Evolutionary conservation across 441 rosid species (phyloP).

Genomic region (Breynia disticha): DNA sequence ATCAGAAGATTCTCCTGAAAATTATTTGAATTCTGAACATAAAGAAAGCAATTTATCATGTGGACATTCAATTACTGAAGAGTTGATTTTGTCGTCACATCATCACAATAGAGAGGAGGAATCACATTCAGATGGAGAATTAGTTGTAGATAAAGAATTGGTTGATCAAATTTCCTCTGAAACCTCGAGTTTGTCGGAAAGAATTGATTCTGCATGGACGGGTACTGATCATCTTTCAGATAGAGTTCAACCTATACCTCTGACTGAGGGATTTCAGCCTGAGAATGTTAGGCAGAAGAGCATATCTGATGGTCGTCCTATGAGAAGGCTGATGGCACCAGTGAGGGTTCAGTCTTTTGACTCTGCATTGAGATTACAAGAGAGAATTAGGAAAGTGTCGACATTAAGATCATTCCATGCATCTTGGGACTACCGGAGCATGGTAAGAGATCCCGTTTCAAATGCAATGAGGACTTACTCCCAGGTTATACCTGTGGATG

Average conservation of each 20-base stretch:
- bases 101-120: constrained; percentile 29
- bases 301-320: constrained; percentile 26
- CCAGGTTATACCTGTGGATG: constrained; percentile 55
- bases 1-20: constrained; percentile 21
- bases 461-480: constrained; percentile 49
- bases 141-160: constrained; percentile 18
- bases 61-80: constrained; percentile 19
- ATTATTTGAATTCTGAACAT: constrained; percentile 20
- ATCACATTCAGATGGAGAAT: constrained; percentile 36
- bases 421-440: constrained; percentile 68
- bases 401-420: constrained; percentile 75
- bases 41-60: constrained; percentile 17
- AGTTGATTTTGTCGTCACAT: constrained; percentile 17
- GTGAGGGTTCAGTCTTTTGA: constrained; percentile 76
- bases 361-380: constrained; percentile 66
- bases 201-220: constrained; percentile 92
- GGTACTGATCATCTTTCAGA: constrained; percentile 48
- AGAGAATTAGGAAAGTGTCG: constrained; percentile 52
- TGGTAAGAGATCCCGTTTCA: constrained; percentile 78
- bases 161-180: constrained; percentile 26
- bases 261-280: constrained; percentile 28
- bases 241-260: constrained; percentile 24
- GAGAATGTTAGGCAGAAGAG: constrained; percentile 17
- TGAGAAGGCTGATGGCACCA: constrained; percentile 44
- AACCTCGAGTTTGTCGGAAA: constrained; percentile 59